A percentile compares a stretch with the other conserved stretches of the same genome.
These are phyloP conservation scores for Vigna nakashimae DNA, from an alignment of 306 rosid genomes.

Conservation along the genomic window DNA sequence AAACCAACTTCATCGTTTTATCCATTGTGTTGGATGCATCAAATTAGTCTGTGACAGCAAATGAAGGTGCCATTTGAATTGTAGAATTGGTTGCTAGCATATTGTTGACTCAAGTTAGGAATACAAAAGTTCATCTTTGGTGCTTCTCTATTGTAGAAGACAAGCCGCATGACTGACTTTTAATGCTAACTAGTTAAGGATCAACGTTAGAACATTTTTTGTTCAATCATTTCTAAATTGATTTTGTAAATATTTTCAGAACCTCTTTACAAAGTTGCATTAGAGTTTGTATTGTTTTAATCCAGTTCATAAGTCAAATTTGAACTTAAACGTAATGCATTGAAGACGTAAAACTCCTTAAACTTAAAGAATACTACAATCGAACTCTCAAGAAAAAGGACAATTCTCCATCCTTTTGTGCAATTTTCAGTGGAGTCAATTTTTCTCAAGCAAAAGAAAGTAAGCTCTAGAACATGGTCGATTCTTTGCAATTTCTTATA, in stretches of 20 bases:
- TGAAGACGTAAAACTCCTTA: too few species aligned
- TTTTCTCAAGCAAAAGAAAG: not conserved
- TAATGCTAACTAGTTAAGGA: too few species aligned
- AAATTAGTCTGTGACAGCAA: not conserved
- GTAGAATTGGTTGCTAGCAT: not conserved
- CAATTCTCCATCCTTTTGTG: too few species aligned
- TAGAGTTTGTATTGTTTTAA: not conserved
- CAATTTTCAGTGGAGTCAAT: not conserved
- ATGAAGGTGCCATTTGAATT: not conserved
- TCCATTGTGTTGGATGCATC: not conserved
- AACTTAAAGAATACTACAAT: not conserved
- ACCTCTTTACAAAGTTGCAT: not conserved
- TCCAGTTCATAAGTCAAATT: slow-evolving; percentile 1
- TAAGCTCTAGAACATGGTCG: not conserved
- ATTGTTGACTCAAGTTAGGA: not conserved
- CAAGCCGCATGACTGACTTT: not conserved
- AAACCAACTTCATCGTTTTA: not conserved
- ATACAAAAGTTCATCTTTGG: not conserved
- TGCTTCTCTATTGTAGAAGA: not conserved
- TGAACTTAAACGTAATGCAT: not conserved
- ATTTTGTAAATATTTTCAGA: slow-evolving; percentile 8
- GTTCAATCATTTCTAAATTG: slow-evolving; percentile 1
- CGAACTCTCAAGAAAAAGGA: too few species aligned
- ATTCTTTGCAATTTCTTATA: not conserved
- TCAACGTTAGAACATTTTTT: not conserved